phyloP scores from a whole-genome alignment of 164 flowering plant genomes.

The Stephania japonica region DNA sequence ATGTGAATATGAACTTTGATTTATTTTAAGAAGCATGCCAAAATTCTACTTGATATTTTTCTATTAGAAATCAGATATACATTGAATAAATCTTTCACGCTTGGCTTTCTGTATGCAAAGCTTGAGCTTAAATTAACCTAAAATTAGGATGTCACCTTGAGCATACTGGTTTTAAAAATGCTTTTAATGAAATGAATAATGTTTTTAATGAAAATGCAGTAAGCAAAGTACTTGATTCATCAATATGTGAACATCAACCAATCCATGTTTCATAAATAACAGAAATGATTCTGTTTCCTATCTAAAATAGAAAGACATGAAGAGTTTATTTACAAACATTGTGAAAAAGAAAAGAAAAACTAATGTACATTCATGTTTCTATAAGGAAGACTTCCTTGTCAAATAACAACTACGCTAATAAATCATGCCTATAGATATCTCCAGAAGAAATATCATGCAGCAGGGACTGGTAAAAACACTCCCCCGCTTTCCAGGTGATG shows the following conservation, averaged over 20 bases:
- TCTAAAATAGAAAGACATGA: neutral
- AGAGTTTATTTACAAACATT: conserved; percentile 18
- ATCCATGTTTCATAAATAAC: too few species aligned
- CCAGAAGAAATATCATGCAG: neutral
- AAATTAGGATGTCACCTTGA: neutral
- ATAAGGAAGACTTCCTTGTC: conserved; percentile 17
- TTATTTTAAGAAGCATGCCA: too few species aligned
- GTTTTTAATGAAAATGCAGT: neutral
- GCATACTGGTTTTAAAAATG: neutral
- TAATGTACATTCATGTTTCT: conserved; percentile 6
- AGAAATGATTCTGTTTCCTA: too few species aligned
- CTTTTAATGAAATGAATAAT: too few species aligned
- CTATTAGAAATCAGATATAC: too few species aligned
- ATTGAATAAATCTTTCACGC: too few species aligned
- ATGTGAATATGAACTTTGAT: too few species aligned
- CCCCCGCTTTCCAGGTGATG: conserved; percentile 32
- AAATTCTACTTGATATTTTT: neutral
- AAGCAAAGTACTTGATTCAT: neutral
- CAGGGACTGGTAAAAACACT: too few species aligned
- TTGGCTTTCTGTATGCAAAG: too few species aligned
- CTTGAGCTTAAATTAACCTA: neutral
- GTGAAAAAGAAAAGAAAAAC: conserved; percentile 10
- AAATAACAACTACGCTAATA: conserved; percentile 21
- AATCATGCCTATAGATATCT: neutral
- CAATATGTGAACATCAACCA: too few species aligned